Evolutionary conservation across 2,329 filamentous ascomycete genomes (phyloP).

Genomic region (Diaporthe humulicola): DNA sequence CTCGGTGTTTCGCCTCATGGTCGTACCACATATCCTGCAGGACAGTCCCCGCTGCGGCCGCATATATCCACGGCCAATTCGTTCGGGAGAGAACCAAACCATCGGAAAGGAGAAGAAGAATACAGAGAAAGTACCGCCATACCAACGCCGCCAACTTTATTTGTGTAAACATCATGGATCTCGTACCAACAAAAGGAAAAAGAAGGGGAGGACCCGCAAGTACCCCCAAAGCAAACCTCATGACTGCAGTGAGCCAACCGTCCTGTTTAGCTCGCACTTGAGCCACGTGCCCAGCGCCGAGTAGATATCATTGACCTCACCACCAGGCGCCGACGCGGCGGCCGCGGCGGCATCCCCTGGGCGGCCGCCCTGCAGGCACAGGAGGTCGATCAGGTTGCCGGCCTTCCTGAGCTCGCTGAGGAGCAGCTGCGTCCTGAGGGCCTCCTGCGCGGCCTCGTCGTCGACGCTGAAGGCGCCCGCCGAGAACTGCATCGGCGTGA

Average conservation of each 20-base stretch:
- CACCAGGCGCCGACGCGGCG: slow-evolving; percentile 1
- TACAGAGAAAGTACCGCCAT: background rate
- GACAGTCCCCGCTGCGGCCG: background rate
- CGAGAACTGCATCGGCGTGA: slow-evolving; percentile 40
- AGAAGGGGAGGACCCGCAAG: background rate
- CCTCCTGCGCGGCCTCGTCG: slow-evolving; percentile 39
- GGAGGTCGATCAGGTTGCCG: slow-evolving; percentile 38
- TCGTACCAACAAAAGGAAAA: background rate
- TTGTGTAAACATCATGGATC: background rate
- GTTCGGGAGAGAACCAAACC: too few relatives aligned
- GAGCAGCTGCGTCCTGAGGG: slow-evolving; percentile 37
- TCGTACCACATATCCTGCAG: background rate
- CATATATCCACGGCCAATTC: background rate
- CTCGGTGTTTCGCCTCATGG: background rate
- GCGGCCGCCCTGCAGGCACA: slow-evolving; percentile 35
- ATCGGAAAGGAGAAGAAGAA: background rate
- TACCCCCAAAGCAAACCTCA: background rate
- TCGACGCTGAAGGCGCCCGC: slow-evolving; percentile 39
- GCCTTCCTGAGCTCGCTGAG: slow-evolving; percentile 40
- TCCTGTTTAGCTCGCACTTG: slow-evolving; percentile 39
- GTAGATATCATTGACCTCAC: slow-evolving; percentile 38
- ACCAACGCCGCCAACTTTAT: background rate
- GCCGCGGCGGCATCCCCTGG: background rate
- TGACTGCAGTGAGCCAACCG: slow-evolving; percentile 33
- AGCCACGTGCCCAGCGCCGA: slow-evolving; percentile 39